Conservation (phyloP, 192 early-diverging fungal genomes). For the Coemansia sp. region DNA sequence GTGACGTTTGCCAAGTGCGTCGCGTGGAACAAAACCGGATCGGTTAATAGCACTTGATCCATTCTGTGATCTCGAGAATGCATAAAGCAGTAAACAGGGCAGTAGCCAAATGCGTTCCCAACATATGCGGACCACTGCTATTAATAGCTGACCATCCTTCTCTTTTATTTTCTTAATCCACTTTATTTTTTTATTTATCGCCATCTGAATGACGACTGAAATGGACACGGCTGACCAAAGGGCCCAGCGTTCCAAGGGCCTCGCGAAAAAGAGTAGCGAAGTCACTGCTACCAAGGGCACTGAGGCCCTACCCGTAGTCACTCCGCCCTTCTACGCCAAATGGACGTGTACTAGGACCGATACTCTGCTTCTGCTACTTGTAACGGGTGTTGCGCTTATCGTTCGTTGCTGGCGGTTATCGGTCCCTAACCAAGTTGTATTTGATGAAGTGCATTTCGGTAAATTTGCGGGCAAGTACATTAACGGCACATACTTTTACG, state of each 20-base stretch:
- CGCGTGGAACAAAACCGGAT: conserved; percentile 61
- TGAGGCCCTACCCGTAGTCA: not conserved
- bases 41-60: not conserved
- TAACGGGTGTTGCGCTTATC: conserved; percentile 21
- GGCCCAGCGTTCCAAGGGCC: conserved; percentile 33
- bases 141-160: not conserved
- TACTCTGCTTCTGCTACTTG: conserved; percentile 4
- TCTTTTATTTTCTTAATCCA: not conserved
- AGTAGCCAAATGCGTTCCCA: not conserved
- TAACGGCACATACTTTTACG: conserved; percentile 86
- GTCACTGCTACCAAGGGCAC: not conserved
- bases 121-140: not conserved
- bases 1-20: conserved; percentile 83
- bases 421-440: conserved; percentile 54
- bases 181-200: not conserved
- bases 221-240: conserved; percentile 4
- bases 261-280: conserved; percentile 19
- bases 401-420: conserved; percentile 42
- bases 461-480: conserved; percentile 93
- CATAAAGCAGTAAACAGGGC: not conserved
- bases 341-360: conserved; percentile 30
- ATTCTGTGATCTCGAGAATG: not conserved
- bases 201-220: conserved; percentile 1
- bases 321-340: conserved; percentile 17
- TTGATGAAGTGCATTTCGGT: conserved; percentile 99